phyloP scores from a whole-genome alignment of 176 grass and related monocot species.

The Oryza rufipogon region DNA sequence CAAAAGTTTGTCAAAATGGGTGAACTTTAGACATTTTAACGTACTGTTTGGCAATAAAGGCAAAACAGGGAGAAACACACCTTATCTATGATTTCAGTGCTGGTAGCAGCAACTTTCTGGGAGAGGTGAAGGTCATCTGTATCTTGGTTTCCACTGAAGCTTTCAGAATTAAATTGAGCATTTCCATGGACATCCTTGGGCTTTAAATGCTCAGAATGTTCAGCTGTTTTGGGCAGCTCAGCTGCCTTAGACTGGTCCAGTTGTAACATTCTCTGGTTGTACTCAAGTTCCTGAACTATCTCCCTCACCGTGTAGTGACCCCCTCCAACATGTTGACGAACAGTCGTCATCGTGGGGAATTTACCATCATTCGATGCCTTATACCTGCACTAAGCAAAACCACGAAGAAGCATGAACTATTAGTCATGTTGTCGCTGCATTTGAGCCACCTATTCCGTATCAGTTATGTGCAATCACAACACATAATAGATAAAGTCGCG shows the following conservation, averaged over 20 bases:
- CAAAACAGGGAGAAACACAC: constrained; percentile 7
- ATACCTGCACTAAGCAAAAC: constrained; percentile 61
- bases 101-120: constrained; percentile 7
- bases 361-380: constrained; percentile 63
- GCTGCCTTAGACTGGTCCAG: constrained; percentile 23
- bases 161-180: background rate
- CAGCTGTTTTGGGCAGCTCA: constrained; percentile 7
- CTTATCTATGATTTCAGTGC: constrained; percentile 22
- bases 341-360: constrained; percentile 31
- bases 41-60: constrained; percentile 11
- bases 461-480: background rate
- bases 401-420: constrained; percentile 16
- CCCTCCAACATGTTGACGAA: constrained; percentile 53
- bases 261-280: constrained; percentile 44
- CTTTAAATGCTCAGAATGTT: constrained; percentile 23
- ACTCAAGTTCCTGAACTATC: constrained; percentile 65
- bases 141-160: constrained; percentile 3
- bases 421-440: constrained; percentile 19
- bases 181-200: constrained; percentile 21
- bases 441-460: background rate
- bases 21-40: background rate
- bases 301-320: constrained; percentile 47
- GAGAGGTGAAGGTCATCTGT: constrained; percentile 23
- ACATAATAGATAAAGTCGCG: background rate
- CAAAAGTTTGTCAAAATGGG: constrained; percentile 9